These are phyloP conservation scores for Parasitella parasitica DNA, from an alignment of 371 early-diverging fungal species.

Conservation along the genomic window DNA sequence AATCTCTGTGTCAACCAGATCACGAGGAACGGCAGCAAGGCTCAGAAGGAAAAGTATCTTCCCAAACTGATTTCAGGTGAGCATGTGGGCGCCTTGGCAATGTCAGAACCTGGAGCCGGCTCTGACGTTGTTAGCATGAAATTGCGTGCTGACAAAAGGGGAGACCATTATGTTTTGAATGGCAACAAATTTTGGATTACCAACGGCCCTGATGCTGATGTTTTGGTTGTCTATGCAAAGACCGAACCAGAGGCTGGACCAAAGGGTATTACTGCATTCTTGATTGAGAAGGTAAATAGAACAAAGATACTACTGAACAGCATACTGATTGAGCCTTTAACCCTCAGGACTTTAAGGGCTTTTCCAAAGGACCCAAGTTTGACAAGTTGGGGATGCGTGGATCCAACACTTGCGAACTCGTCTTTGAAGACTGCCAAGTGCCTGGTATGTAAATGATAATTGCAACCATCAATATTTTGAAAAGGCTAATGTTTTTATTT, in stretches of 20 bases:
- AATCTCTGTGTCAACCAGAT: slow-evolving; percentile 98
- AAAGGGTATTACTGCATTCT: slow-evolving; percentile 92
- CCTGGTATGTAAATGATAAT: slow-evolving; percentile 55
- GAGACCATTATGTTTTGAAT: slow-evolving; percentile 78
- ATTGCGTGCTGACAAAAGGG: slow-evolving; percentile 82
- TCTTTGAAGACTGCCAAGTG: slow-evolving; percentile 93
- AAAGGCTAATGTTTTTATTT: not conserved
- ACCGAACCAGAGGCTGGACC: slow-evolving; percentile 81
- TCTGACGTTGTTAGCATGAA: slow-evolving; percentile 97
- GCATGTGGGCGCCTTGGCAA: slow-evolving; percentile 93
- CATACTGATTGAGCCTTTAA: too few relatives aligned
- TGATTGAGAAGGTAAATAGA: slow-evolving; percentile 76
- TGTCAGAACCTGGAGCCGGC: slow-evolving; percentile 93
- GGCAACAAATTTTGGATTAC: slow-evolving; percentile 98
- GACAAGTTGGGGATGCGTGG: slow-evolving; percentile 98
- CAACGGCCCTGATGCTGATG: slow-evolving; percentile 95
- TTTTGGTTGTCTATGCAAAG: slow-evolving; percentile 94
- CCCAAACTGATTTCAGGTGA: slow-evolving; percentile 92
- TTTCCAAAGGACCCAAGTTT: slow-evolving; percentile 85
- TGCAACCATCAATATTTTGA: not conserved
- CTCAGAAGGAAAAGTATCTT: slow-evolving; percentile 90
- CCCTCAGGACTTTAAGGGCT: slow-evolving; percentile 83
- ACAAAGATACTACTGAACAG: not conserved
- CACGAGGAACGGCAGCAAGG: slow-evolving; percentile 85
- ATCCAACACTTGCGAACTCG: slow-evolving; percentile 93